Conservation (phyloP, 2,329 filamentous ascomycete species). For the Alternaria postmessia region DNA sequence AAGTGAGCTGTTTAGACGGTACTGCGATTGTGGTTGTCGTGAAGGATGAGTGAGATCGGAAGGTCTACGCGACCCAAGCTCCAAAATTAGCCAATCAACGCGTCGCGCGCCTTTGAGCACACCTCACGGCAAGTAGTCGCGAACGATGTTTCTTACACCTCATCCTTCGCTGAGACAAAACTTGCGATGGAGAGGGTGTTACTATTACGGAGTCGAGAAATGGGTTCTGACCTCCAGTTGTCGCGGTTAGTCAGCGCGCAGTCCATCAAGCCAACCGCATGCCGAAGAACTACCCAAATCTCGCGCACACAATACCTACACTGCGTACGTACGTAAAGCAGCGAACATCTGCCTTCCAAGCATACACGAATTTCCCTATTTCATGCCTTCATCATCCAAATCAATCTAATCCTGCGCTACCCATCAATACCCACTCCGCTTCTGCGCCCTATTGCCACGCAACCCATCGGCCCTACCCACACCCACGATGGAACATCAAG, state of each 20-base stretch:
- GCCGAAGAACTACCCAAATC: not conserved
- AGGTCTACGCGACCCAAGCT: constrained; percentile 14
- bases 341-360: no score
- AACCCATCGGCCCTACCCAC: not conserved
- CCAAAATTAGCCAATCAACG: constrained; percentile 8
- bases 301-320: not conserved
- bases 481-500: not conserved
- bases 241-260: not conserved
- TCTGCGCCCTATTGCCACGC: not conserved
- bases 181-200: no score
- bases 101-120: not conserved
- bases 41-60: not conserved
- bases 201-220: not conserved
- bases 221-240: not conserved
- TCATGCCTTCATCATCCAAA: not conserved
- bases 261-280: not conserved
- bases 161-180: not conserved
- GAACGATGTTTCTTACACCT: not conserved
- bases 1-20: no score
- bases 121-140: not conserved
- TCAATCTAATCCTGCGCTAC: not conserved
- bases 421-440: not conserved
- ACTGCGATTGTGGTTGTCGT: not conserved
- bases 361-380: not conserved
- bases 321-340: not conserved